Evolutionary conservation across 208 protist species (phyloP), one percentile per base, ranked within the genome.

Genomic region (Blechomonas ayalai): DNA sequence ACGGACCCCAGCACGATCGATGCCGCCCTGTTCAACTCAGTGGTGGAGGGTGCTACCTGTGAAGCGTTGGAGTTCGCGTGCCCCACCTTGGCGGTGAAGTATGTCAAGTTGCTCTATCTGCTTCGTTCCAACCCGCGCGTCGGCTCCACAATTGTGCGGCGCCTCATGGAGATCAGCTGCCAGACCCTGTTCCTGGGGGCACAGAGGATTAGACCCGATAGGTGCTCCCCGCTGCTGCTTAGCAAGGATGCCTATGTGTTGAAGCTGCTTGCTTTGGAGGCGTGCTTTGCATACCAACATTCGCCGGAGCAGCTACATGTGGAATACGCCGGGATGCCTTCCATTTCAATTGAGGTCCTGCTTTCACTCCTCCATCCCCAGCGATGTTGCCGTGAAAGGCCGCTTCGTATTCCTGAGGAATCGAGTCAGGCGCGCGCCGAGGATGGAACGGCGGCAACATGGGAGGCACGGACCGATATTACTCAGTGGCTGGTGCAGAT

Each of bases 241-340:
- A 90, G 69, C 61, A 92, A 92, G 60, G 88, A 93, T 69, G 75
- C 78, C 18, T 93, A 85, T 61, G 65, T 90, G 20, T 64, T 93
- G 25, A 85, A 89, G 50, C 59, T 93, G 42, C 59, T 93, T 18
- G 70, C 78, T 10, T 46, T 85, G 25, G 81, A 93, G 59, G 45
- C 73, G n/a, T 62, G 43, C 56, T 77, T 72, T 55, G 50, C 51
- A 41, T 72, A 59, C 54, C 44, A 53, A 48, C 53, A 26, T 35
- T 41, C 29, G 2, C 70, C 70, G 4, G 59, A 66, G 4, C 67
- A 76, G 8, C 52, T 85, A 8, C 20, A 62, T 26, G 50, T 55
- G 19, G 42, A 41, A n/a, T 52, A 40, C 39, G 52, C 41, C n/a
- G 55, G 52, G 1, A 61, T 69, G n/a, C 48, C 64, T 5, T 71